Evolutionary conservation across 1,284 basidiomycete species (phyloP), one percentile per base, ranked within the genome.

Genomic region (Ceratobasidium papillatum): DNA sequence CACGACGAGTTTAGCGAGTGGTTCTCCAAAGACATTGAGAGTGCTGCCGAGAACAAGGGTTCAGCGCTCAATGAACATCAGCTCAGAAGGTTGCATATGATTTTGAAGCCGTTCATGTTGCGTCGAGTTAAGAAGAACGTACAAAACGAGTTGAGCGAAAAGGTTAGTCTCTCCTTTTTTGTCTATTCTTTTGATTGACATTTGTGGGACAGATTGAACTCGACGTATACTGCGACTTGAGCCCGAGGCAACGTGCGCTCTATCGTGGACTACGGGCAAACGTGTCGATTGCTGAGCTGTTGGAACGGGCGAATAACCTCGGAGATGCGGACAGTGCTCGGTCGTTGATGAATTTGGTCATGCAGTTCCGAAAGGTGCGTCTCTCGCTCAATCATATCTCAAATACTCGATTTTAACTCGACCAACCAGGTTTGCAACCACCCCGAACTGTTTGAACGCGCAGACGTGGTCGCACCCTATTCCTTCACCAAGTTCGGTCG

Each of bases 1-100:
- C 97, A 99, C 81, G 96, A 99, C 80, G 98, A 99, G 84, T 99
- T 99, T 85, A 96, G 94, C 81, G 98, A 99, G 82, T 99, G 98
- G 98, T 99, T 99, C 84, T 98, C 97, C 30, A 99, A 99, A 82
- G 98, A 99, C 80, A 99, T 99, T 75, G 98, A 99, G 85, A 96
- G 94, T 81, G 94, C 94, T 22, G 95, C 86, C 87, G 84, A 84
- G 30, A 94, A 95, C 83, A 96, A 96, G 81, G 95, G 95, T 78
- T 91, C 91, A 81, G 93, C 91, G 78, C 87, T 99, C 78, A 99
- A 98, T 81, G 96, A 98, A 81, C 93, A 98, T 82, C 98, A 99
- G 82, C 86, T 99, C 49, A 90, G 95, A 74, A 90, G 98, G 73
- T 84, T 99, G 76, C 98, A 99, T 81, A 99, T 99, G 95, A 99